phyloP scores from a whole-genome alignment of 2,329 filamentous ascomycete genomes.

The Curvularia sp. region DNA sequence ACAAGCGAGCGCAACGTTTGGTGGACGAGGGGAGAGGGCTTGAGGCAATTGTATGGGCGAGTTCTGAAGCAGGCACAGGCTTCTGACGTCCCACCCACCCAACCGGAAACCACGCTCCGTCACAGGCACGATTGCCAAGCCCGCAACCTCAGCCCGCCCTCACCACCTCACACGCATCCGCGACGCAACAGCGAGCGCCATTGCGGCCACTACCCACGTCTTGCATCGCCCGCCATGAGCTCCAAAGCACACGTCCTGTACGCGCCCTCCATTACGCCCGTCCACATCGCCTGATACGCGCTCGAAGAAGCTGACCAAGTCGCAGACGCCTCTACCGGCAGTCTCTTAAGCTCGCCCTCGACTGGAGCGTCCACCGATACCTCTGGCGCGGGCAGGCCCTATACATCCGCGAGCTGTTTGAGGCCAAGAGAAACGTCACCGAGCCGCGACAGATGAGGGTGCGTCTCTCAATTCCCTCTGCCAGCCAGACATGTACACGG shows the following conservation, averaged over 20 bases:
- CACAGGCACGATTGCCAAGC: slow-evolving; percentile 36
- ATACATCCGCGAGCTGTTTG: slow-evolving; percentile 94
- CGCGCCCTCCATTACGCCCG: slow-evolving; percentile 22
- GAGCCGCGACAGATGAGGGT: slow-evolving; percentile 89
- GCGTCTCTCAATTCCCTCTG: slow-evolving; percentile 40
- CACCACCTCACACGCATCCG: slow-evolving; percentile 23
- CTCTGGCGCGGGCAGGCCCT: slow-evolving; percentile 95
- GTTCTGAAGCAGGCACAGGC: slow-evolving; percentile 23
- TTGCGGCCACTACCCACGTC: slow-evolving; percentile 36
- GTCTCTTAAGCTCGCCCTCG: slow-evolving; percentile 88
- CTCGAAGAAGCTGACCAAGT: slow-evolving; percentile 38
- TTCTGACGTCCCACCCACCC: slow-evolving; percentile 35
- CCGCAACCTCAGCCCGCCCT: slow-evolving; percentile 34
- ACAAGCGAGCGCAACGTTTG: slow-evolving; percentile 1
- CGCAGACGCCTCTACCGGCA: slow-evolving; percentile 81
- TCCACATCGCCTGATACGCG: slow-evolving; percentile 15
- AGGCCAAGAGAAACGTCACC: slow-evolving; percentile 84
- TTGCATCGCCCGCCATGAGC: slow-evolving; percentile 48
- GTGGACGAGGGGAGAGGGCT: slow-evolving; percentile 6
- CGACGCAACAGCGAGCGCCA: slow-evolving; percentile 36
- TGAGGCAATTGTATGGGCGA: slow-evolving; percentile 45
- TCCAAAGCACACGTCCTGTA: slow-evolving; percentile 50
- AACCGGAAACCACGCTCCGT: slow-evolving; percentile 37
- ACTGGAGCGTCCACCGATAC: slow-evolving; percentile 93
- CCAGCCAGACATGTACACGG: slow-evolving; percentile 3